Conservation (phyloP, 2,329 filamentous ascomycete genomes). For the Monosporascus sp. region DNA sequence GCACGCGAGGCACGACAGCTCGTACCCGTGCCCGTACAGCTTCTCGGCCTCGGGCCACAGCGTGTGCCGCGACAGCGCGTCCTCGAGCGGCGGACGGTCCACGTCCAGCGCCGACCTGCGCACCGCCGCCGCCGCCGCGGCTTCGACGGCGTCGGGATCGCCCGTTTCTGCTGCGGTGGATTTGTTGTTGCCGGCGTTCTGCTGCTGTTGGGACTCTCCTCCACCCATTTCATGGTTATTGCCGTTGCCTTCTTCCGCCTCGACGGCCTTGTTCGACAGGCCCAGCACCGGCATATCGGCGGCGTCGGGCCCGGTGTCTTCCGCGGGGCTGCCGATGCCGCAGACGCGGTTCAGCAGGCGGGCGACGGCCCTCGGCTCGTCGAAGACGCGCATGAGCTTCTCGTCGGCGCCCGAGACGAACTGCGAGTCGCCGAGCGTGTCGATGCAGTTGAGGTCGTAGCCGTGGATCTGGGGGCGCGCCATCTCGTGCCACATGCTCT, state of each 20-base stretch:
- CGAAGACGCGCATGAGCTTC: conserved; percentile 95
- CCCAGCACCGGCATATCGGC: conserved; percentile 94
- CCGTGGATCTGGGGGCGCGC: conserved; percentile 94
- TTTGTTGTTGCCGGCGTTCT: neutral
- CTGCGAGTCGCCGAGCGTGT: conserved; percentile 63
- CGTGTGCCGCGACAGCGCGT: conserved; percentile 81
- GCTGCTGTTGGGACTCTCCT: too few relatives aligned
- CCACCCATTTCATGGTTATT: neutral
- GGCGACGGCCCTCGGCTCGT: conserved; percentile 79
- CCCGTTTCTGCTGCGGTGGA: neutral
- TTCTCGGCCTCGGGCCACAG: conserved; percentile 97
- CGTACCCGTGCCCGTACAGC: conserved; percentile 95
- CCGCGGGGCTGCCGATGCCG: conserved; percentile 43
- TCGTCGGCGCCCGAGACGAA: conserved; percentile 96
- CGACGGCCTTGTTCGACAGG: conserved; percentile 90
- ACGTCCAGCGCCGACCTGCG: conserved; percentile 60
- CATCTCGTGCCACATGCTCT: conserved; percentile 85
- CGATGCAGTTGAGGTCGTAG: conserved; percentile 94
- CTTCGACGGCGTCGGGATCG: neutral
- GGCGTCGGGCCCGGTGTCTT: conserved; percentile 63
- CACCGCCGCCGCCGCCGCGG: conserved; percentile 40
- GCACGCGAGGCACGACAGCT: conserved; percentile 81
- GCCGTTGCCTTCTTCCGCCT: conserved; percentile 41
- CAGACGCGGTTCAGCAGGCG: conserved; percentile 65
- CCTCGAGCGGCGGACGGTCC: conserved; percentile 77